phyloP scores from a whole-genome alignment of 805 yeast genomes.

The Candida khao-thaluensis region DNA sequence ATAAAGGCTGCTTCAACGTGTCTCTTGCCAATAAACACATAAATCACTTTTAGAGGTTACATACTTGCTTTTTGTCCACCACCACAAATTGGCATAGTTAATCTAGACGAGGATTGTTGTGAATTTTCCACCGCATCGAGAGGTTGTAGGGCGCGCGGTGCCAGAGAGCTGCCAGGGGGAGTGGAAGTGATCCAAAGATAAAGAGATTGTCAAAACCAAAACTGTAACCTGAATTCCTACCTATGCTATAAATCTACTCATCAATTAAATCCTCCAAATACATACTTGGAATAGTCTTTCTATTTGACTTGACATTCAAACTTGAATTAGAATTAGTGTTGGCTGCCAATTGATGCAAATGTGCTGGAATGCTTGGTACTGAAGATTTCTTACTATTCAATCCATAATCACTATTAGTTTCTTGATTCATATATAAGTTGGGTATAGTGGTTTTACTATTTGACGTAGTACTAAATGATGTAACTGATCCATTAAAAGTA shows the following conservation, averaged over 20 bases:
- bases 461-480: constrained; percentile 7
- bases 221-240: too few species aligned
- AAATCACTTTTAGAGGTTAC: too few species aligned
- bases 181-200: too few species aligned
- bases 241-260: constrained; percentile 9
- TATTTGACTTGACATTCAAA: constrained; percentile 18
- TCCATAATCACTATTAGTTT: constrained; percentile 32
- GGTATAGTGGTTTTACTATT: constrained; percentile 32
- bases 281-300: constrained; percentile 47
- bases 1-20: too few species aligned
- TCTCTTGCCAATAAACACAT: too few species aligned
- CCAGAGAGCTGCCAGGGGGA: too few species aligned
- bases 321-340: constrained; percentile 8
- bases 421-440: constrained; percentile 39
- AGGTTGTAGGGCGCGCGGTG: too few species aligned
- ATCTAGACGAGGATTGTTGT: constrained; percentile 9
- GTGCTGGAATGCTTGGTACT: constrained; percentile 4
- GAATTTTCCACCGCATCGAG: background rate
- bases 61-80: constrained; percentile 42
- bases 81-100: constrained; percentile 43
- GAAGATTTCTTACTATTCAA: constrained; percentile 11
- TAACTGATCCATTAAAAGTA: constrained; percentile 17
- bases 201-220: too few species aligned
- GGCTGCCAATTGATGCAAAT: constrained; percentile 11
- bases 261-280: constrained; percentile 52